phyloP scores from a whole-genome alignment of 805 yeast species.

The Monosporozyma solicola region DNA sequence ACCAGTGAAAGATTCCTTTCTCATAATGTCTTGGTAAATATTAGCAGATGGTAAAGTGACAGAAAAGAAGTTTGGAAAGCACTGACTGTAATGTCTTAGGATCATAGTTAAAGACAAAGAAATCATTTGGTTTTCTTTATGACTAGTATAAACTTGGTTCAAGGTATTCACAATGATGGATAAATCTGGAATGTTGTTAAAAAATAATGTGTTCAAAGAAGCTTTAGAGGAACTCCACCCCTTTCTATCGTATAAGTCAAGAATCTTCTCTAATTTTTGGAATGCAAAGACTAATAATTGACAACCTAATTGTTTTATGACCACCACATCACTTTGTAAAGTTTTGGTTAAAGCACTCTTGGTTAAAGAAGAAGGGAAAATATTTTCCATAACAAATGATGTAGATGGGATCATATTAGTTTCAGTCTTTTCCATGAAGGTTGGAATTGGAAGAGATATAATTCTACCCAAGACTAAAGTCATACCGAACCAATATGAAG shows the following conservation, averaged over 20 bases:
- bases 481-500: slow-evolving; percentile 79
- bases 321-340: slow-evolving; percentile 38
- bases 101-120: slow-evolving; percentile 40
- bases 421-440: slow-evolving; percentile 23
- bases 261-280: slow-evolving; percentile 41
- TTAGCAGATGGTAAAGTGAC: slow-evolving; percentile 28
- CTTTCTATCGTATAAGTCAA: slow-evolving; percentile 30
- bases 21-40: slow-evolving; percentile 31
- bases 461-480: slow-evolving; percentile 52
- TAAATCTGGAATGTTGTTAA: slow-evolving; percentile 40
- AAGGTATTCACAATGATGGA: slow-evolving; percentile 32
- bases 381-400: slow-evolving; percentile 40
- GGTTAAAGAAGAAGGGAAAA: slow-evolving; percentile 58
- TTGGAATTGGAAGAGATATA: slow-evolving; percentile 49
- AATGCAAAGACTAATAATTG: slow-evolving; percentile 50
- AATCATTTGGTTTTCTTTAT: slow-evolving; percentile 37
- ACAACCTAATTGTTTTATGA: slow-evolving; percentile 55
- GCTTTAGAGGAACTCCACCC: slow-evolving; percentile 35
- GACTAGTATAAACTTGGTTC: slow-evolving; percentile 33
- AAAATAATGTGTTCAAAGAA: slow-evolving; percentile 29
- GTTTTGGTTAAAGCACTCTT: slow-evolving; percentile 50
- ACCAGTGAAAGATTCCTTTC: slow-evolving; percentile 32
- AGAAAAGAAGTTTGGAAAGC: slow-evolving; percentile 31
- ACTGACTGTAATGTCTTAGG: slow-evolving; percentile 33
- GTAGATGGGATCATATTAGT: slow-evolving; percentile 29